Evolutionary conservation across 495 filamentous ascomycete species (phyloP), one percentile per base, ranked within the genome.

Genomic region (Apiosordaria backusii): DNA sequence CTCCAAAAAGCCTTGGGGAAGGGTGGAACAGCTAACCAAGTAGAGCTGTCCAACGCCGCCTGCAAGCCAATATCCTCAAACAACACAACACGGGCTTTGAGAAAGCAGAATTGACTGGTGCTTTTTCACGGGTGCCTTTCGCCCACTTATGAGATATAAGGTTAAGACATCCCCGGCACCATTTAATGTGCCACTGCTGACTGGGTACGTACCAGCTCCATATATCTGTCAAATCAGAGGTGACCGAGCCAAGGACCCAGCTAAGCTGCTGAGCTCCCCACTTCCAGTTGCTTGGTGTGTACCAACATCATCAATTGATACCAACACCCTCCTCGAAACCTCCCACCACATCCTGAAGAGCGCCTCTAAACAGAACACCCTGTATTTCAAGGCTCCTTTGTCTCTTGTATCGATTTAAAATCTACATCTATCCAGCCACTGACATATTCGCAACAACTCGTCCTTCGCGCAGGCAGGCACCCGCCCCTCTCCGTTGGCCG

Each of bases 251-350:
- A 45, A 15, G 35, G 13, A 15, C 35, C 35, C 35, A 45, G 35
- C 35, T 45, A 45, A 45, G 35, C 35, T 45, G 35, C 35, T 45
- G 52, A 55, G 52, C 52, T 55, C 57, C 26, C 57, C 57, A 60
- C 22, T 59, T 29, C 22, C 26, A 60, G 57, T 7, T 25, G 57
- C 23, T 29, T 19, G 57, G 35, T 24, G 40, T 61, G n/a, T 61
- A 45, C 60, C 50, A 53, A 53, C 61, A 63, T 50, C 35, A 63
- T 63, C 29, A 13, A 63, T 63, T 52, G 22, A 50, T 53, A 50
- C 22, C 61, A 50, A 53, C 61, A 53, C 50, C 61, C 61, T 24
- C 50, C 7, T 55, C 52, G 52, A 55, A 13, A 55, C 52, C 52
- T 21, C 52, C 52, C 52, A 55, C 22, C 13, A 6, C 52, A 19